A percentile compares a stretch with the other conserved stretches of the same genome.
phyloP scores from a whole-genome alignment of 2,329 filamentous ascomycete genomes.

The Elsinoe ampelina region DNA sequence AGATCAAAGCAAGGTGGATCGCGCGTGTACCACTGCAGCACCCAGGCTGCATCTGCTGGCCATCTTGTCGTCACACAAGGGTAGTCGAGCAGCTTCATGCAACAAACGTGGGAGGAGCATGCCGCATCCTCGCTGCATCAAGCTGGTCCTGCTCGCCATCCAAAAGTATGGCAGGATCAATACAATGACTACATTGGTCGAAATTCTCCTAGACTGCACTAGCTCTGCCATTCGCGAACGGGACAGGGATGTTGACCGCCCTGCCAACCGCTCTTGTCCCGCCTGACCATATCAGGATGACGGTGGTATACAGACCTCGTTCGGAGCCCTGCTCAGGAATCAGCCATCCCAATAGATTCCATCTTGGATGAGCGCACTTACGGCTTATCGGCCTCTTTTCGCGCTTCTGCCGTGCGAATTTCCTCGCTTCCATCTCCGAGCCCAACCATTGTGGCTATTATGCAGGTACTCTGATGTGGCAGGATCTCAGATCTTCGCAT shows the following conservation, averaged over 20 bases:
- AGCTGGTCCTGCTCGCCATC: neutral
- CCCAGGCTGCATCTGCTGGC: neutral
- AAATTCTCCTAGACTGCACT: slow-evolving; percentile 7
- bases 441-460: neutral
- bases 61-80: neutral
- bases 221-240: neutral
- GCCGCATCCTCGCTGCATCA: neutral
- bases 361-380: neutral
- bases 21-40: neutral
- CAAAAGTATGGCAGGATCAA: neutral
- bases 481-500: slow-evolving; percentile 1
- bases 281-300: slow-evolving; percentile 5
- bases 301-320: neutral
- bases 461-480: neutral
- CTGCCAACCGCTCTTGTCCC: neutral
- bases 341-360: neutral
- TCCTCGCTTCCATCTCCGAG: neutral
- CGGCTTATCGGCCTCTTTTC: neutral
- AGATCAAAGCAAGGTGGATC: slow-evolving; percentile 4
- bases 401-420: neutral
- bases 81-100: neutral
- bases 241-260: neutral
- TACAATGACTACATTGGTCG: neutral
- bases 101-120: neutral
- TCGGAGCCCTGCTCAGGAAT: neutral